phyloP scores from a whole-genome alignment of 176 grass and related monocot genomes.

The Oryza nivara region DNA sequence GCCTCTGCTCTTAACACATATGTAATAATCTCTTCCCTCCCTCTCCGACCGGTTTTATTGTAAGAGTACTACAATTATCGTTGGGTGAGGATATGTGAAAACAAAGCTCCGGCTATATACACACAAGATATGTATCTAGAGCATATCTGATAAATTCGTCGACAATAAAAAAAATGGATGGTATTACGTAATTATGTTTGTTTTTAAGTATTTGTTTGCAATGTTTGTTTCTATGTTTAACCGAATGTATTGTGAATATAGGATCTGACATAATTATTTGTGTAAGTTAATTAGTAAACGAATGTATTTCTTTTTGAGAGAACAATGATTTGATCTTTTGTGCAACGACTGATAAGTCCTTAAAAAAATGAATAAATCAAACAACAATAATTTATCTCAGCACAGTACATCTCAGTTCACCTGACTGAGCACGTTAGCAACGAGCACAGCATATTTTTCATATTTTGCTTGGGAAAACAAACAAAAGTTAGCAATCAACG shows the following conservation, averaged over 20 bases:
- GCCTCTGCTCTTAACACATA: neutral
- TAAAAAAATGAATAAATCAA: no score
- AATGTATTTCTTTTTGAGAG: no score
- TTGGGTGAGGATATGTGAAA: constrained; percentile 27
- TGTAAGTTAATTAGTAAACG: no score
- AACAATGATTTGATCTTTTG: no score
- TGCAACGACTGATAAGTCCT: no score
- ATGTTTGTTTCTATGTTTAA: neutral
- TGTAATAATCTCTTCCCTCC: neutral
- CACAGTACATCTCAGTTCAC: neutral
- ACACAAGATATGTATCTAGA: constrained; percentile 10
- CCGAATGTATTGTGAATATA: no score
- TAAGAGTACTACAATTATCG: constrained; percentile 19
- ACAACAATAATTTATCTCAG: no score
- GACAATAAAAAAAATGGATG: constrained; percentile 17
- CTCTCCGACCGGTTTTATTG: neutral
- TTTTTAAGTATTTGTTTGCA: neutral
- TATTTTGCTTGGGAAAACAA: neutral
- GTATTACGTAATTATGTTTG: neutral
- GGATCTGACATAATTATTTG: no score
- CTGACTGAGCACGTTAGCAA: no score
- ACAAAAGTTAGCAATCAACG: neutral
- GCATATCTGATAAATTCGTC: neutral
- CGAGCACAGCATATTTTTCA: no score
- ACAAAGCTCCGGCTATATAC: constrained; percentile 36